Evolutionary conservation across 2,329 filamentous ascomycete genomes (phyloP), one percentile per base, ranked within the genome.

Genomic region (Beauveria asiatica): DNA sequence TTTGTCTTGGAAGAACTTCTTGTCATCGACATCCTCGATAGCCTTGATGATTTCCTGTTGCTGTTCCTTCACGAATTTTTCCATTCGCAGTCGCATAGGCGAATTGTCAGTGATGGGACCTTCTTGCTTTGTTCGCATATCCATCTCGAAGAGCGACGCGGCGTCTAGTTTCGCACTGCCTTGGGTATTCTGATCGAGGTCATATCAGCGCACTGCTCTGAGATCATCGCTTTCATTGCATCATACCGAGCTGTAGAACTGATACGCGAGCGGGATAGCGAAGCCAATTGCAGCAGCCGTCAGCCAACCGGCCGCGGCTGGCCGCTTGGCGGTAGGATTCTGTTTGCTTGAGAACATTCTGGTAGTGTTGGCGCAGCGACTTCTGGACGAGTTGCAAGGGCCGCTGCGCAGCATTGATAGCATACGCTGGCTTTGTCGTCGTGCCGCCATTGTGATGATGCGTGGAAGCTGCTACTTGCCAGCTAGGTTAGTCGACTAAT

Each of bases 81-180:
- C 94, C 94, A 99, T 97, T 64, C 93, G 90, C 61, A 99, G 82
- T 59, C 94, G 92, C 93, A 99, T 97, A 2, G 94, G 92, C 16
- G 93, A 97, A 67, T 86, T 80, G 61, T 86, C 82, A 52, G 81
- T 87, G 54, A 97, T 82, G 21, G 66, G 65, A 39, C 67, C 64
- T 72, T 94, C 89, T 63, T 88, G 86, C 75, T 94, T 96, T 66
- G 84, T 82, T 63, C 91, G 81, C 64, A 84, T 85, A 73, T 97
- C 94, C 68, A 90, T 85, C 70, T 96, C 90, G 67, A 91, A 92
- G 66, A 97, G 89, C 45, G 88, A 83, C 33, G 89, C 81, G 51
- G 76, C 70, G 67, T 92, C 88, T 68, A 84, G 76, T 59, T 76
- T 73, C 60, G 75, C 66, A 57, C 75, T 71, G 60, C 78, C 73